Evolutionary conservation across 768 basidiomycete genomes (phyloP).

Genomic region (Gloeophyllum trabeum): DNA sequence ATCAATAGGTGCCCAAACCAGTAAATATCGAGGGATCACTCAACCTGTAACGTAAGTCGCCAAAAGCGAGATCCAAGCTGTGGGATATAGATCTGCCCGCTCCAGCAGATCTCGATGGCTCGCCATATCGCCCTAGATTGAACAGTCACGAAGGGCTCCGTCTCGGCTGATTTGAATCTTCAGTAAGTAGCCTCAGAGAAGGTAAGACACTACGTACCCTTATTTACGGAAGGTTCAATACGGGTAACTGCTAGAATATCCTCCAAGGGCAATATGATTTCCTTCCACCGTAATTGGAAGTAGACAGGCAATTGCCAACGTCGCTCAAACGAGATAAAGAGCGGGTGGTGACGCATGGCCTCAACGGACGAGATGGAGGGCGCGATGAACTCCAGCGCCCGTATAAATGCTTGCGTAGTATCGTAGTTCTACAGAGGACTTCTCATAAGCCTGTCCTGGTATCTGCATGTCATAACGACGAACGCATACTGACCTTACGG

Average conservation of each 20-base stretch:
- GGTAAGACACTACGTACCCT: slow-evolving; percentile 23
- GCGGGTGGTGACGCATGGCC: slow-evolving; percentile 60
- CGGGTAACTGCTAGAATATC: slow-evolving; percentile 36
- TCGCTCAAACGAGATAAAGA: slow-evolving; percentile 62
- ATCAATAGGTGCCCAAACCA: too few species aligned
- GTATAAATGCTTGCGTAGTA: slow-evolving; percentile 73
- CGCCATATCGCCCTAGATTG: slow-evolving; percentile 63
- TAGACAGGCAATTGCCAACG: slow-evolving; percentile 97
- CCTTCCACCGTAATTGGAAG: slow-evolving; percentile 96
- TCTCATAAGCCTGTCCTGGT: too few species aligned
- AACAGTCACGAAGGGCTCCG: slow-evolving; percentile 35
- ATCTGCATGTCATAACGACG: not conserved
- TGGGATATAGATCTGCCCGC: slow-evolving; percentile 72
- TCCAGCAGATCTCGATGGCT: slow-evolving; percentile 78
- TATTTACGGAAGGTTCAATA: slow-evolving; percentile 27
- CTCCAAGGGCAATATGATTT: slow-evolving; percentile 73
- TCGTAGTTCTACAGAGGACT: slow-evolving; percentile 57
- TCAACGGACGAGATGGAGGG: slow-evolving; percentile 64
- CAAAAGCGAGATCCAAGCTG: slow-evolving; percentile 82
- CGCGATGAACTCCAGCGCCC: slow-evolving; percentile 71
- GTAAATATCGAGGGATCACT: slow-evolving; percentile 11
- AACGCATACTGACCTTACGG: slow-evolving; percentile 44
- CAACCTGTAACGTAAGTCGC: slow-evolving; percentile 85
- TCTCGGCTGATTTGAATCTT: not conserved
- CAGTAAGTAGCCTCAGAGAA: not conserved